Evolutionary conservation across 2,329 filamentous ascomycete genomes (phyloP), one percentile per base, ranked within the genome.

Genomic region (Monosporascus ibericus): DNA sequence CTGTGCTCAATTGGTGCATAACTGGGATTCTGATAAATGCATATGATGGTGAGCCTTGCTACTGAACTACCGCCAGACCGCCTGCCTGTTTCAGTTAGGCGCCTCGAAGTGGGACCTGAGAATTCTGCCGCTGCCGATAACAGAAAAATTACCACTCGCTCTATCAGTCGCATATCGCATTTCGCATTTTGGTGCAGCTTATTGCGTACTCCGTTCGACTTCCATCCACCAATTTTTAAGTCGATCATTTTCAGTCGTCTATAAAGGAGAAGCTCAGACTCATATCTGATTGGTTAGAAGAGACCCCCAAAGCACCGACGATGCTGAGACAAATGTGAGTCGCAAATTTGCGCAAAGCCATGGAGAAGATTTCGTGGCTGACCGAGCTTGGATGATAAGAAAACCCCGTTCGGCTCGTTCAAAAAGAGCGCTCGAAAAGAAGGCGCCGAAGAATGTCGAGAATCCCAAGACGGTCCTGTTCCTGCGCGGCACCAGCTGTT

Each of bases 351-450:
- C 17, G 22, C 39, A 20, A 15, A 14, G 39, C 0, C 2, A 20
- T 2, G 39, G 3, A 39, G 38, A 39, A 8, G 18, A 14, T 42
- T 20, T 20, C 18, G 18, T 20, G 9, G 39, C 39, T 42, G 18
- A 42, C 18, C 2, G 39, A 2, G 38, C 30, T 34, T 34, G 30
- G 30, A 34, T 5, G 9, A 46, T 59, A 82, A 82, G 79, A 68
- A 82, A 82, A 72, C 80, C 81, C 60, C 76, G 78, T 58, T 84
- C 82, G 73, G 91, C 92, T 63, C 91, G 94, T 77, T 94, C 91
- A 53, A 96, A 96, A 80, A 87, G 94, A 63, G 92, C 90, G 59
- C 85, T 97, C 68, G 94, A 95, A 70, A 92, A 95, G 74, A 88
- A 89, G 66, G 92, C 90, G 66, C 90, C 94, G 53, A 95, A 96